Conservation (phyloP, 768 basidiomycete species). For the Suillus cothurnatus region DNA sequence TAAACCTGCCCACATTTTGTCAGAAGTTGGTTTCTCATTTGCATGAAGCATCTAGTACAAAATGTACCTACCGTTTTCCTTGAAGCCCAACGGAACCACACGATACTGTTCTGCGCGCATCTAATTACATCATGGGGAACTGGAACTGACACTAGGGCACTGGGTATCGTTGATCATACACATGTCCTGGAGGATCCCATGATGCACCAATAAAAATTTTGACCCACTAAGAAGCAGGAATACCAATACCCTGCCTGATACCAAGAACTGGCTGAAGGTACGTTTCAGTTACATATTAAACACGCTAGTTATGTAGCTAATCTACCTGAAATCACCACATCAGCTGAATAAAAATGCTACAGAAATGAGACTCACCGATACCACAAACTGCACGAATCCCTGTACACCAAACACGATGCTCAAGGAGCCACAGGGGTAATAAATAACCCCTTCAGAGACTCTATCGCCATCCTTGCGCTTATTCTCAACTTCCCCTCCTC, state of each 20-base stretch:
- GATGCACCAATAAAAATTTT: background rate
- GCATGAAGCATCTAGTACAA: too few relatives aligned
- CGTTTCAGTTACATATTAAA: background rate
- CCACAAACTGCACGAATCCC: background rate
- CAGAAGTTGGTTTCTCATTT: too few relatives aligned
- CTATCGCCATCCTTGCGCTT: slow-evolving; percentile 29
- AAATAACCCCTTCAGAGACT: slow-evolving; percentile 28
- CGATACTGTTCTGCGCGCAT: too few relatives aligned
- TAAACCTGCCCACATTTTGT: too few relatives aligned
- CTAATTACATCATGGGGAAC: background rate
- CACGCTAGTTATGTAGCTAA: background rate
- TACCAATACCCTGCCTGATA: background rate
- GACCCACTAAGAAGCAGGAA: background rate
- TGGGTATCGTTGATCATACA: background rate
- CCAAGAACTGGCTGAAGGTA: background rate
- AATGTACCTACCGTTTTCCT: too few relatives aligned
- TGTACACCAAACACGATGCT: background rate
- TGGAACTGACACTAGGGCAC: background rate
- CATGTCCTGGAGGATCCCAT: background rate
- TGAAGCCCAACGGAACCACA: too few relatives aligned
- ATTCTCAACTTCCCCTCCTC: slow-evolving; percentile 28
- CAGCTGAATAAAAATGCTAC: background rate
- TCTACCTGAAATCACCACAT: background rate
- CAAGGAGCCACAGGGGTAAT: background rate
- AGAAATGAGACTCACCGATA: background rate